These are phyloP conservation scores for Talaromyces islandicus DNA, from an alignment of 2,329 filamentous ascomycete genomes.

Conservation along the genomic window DNA sequence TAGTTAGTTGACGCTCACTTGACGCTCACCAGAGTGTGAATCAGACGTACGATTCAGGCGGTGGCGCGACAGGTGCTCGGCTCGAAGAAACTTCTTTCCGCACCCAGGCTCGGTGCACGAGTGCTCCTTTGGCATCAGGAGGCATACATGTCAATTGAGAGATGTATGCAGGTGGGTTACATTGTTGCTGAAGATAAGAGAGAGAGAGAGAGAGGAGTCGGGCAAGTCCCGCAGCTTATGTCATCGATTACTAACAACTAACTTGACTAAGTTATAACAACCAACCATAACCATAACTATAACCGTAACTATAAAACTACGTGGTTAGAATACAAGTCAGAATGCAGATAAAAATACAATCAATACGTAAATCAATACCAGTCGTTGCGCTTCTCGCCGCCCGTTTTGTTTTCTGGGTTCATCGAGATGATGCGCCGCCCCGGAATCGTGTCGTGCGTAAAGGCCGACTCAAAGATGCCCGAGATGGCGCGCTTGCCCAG, in stretches of 20 bases:
- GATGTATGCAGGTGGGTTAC: no score
- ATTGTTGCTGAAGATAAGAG: no score
- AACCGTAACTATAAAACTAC: no score
- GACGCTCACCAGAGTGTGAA: no score
- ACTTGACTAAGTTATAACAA: no score
- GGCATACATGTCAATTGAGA: no score
- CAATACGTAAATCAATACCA: slow-evolving; percentile 50
- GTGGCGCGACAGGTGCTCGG: slow-evolving; percentile 15
- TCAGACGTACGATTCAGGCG: slow-evolving; percentile 15
- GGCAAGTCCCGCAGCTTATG: not conserved
- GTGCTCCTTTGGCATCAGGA: slow-evolving; percentile 13
- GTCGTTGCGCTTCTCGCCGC: slow-evolving; percentile 50
- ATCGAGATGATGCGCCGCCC: slow-evolving; percentile 53
- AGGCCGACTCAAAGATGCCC: slow-evolving; percentile 54
- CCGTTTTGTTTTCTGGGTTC: slow-evolving; percentile 51
- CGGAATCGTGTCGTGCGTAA: slow-evolving; percentile 49
- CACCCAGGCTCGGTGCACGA: slow-evolving; percentile 14
- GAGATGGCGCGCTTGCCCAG: slow-evolving; percentile 52
- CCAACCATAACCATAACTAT: no score
- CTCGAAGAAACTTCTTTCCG: slow-evolving; percentile 15
- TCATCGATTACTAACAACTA: not conserved
- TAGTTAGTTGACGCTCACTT: not conserved
- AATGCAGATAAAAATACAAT: not conserved
- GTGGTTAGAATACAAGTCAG: no score
- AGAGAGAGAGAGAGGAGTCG: not conserved